Evolutionary conservation across 179 eudicot species (phyloP), one percentile per base, ranked within the genome.

Genomic region (Beta macrorhiza): DNA sequence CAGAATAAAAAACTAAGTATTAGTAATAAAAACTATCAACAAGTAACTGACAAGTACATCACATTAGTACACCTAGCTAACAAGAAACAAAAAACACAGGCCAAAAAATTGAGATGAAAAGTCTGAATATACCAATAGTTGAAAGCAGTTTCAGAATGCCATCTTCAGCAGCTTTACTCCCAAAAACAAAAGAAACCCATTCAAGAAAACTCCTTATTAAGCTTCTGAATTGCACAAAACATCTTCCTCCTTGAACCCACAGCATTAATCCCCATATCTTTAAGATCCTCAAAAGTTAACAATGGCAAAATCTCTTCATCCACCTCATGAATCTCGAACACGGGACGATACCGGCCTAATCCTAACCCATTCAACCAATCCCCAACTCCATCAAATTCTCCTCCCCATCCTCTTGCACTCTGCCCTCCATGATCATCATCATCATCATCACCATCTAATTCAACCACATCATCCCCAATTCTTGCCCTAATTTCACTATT

Each of bases 301-400:
- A 83, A 74, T 1, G 92, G 91, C 88, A 91, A 75, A 12, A 91
- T 89, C 69, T 90, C 86, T 49, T 90, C 90, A 80, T 91, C 94
- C 47, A 91, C 94, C 84, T 90, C 92, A 68, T 91, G 94, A 22
- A 91, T 85, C 85, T 90, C 91, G 12, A 91, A 91, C 19, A 86
- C 87, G 0, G 90, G 89, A 0, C 90, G 85, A 57, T 91, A 91
- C 45, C 91, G 71, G 2, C 89, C 85, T 69, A 91, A 44, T 44
- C 92, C 92, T 78, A 91, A 68, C 25, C 81, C 90, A 75, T 71
- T 67, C 9, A 91, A 83, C 94, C 94, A 91, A 78, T 59, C 88
- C 78, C 86, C 83, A 29, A 91, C 91, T 20, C 88, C 91, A 16
- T 75, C 80, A 7, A 45, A 37, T 32, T 64, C 78, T 49, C 58